Evolutionary conservation across 176 grass and related monocot species (phyloP).

Genomic region (Carex kokanica): DNA sequence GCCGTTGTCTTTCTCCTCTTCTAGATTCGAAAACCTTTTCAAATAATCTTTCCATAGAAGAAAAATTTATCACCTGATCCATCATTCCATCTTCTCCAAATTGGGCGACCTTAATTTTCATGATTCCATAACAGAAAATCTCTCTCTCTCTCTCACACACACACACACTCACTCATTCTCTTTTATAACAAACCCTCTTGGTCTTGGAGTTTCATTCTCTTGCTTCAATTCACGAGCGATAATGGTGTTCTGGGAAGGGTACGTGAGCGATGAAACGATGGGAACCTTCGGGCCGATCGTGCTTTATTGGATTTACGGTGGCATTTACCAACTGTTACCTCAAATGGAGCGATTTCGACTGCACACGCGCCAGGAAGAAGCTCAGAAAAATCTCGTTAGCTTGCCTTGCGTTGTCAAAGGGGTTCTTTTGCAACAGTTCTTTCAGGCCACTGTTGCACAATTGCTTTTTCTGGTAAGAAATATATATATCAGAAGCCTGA

Average conservation of each 20-base stretch:
- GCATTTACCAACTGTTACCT: conserved; percentile 65
- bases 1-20: neutral
- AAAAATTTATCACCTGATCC: neutral
- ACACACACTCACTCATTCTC: neutral
- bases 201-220: neutral
- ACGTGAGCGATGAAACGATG: conserved; percentile 78
- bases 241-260: conserved; percentile 88
- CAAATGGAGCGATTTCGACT: conserved; percentile 61
- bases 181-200: neutral
- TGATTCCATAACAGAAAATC: neutral
- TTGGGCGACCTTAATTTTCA: neutral
- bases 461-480: conserved; percentile 69
- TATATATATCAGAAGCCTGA: neutral
- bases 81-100: neutral
- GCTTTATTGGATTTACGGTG: conserved; percentile 77
- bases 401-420: conserved; percentile 52
- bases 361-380: conserved; percentile 67
- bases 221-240: neutral
- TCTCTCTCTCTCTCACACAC: neutral
- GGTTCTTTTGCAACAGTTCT: conserved; percentile 75
- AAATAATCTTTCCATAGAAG: neutral
- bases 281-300: conserved; percentile 84
- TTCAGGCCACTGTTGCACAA: conserved; percentile 67
- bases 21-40: conserved; percentile 5
- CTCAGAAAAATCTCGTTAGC: conserved; percentile 66